Evolutionary conservation across 2,329 filamentous ascomycete genomes (phyloP).

Genomic region (Alternaria sp.): DNA sequence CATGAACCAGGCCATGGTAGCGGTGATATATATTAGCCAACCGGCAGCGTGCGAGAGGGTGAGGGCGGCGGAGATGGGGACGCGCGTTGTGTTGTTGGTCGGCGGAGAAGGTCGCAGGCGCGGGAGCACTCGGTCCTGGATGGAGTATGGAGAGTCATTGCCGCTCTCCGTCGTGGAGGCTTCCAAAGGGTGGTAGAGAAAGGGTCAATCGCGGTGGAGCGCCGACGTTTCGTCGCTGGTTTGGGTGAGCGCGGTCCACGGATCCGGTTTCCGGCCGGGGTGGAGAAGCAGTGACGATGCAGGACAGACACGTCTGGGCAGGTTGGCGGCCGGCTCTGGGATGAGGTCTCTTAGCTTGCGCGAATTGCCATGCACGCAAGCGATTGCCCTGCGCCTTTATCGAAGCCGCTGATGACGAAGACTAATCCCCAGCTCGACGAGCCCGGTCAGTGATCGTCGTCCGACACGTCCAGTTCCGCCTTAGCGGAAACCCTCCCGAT

Average conservation of each 20-base stretch:
- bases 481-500: constrained; percentile 3
- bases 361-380: neutral
- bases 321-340: neutral
- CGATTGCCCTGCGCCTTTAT: neutral
- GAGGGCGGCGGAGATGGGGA: neutral
- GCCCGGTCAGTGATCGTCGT: constrained; percentile 1
- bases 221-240: constrained; percentile 14
- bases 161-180: constrained; percentile 22
- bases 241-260: constrained; percentile 18
- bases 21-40: neutral
- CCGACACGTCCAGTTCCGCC: constrained; percentile 2
- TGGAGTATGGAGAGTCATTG: constrained; percentile 32
- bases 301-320: constrained; percentile 3
- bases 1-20: constrained; percentile 48
- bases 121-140: constrained; percentile 27
- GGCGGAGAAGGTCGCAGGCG: constrained; percentile 15
- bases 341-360: neutral
- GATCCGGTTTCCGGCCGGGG: constrained; percentile 13
- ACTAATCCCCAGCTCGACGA: neutral
- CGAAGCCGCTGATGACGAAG: neutral
- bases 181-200: constrained; percentile 6
- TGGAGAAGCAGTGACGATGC: constrained; percentile 7
- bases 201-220: constrained; percentile 7
- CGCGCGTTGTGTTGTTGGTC: constrained; percentile 2
- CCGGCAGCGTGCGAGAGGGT: neutral